These are phyloP conservation scores for Desmodesmus armatus DNA, from an alignment of 139 green algal genomes.

Conservation along the genomic window DNA sequence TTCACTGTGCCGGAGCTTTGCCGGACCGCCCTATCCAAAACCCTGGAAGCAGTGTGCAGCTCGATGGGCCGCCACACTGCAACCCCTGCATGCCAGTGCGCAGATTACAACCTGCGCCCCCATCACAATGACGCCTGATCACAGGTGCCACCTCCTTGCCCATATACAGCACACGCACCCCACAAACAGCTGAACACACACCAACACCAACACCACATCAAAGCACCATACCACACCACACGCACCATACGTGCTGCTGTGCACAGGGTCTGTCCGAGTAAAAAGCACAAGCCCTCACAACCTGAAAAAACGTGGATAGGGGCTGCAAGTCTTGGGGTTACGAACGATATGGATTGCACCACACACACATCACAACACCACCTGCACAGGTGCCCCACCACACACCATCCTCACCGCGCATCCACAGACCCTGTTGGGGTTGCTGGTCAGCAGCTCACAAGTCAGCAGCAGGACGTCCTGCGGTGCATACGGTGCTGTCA, in stretches of 20 bases:
- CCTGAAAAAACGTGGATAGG: neutral
- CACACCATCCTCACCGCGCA: neutral
- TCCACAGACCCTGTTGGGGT: neutral
- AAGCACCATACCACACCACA: neutral
- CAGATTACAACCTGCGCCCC: neutral
- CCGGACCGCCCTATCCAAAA: neutral
- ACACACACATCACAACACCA: neutral
- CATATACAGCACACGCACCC: neutral
- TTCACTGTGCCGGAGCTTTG: neutral
- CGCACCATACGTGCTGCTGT: neutral
- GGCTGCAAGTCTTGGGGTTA: neutral
- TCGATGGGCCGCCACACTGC: neutral
- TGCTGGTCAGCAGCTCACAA: neutral
- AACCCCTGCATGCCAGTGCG: neutral
- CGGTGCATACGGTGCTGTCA: neutral
- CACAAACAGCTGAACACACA: neutral
- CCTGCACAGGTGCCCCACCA: neutral
- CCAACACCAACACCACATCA: neutral
- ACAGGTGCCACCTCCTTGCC: neutral
- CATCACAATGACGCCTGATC: neutral
- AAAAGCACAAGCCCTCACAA: neutral
- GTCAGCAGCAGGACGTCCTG: neutral
- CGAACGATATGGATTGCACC: neutral
- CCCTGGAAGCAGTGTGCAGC: neutral
- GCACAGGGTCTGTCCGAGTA: neutral